phyloP scores from a whole-genome alignment of 371 early-diverging fungal species.

The Encephalitozoon cuniculi region DNA sequence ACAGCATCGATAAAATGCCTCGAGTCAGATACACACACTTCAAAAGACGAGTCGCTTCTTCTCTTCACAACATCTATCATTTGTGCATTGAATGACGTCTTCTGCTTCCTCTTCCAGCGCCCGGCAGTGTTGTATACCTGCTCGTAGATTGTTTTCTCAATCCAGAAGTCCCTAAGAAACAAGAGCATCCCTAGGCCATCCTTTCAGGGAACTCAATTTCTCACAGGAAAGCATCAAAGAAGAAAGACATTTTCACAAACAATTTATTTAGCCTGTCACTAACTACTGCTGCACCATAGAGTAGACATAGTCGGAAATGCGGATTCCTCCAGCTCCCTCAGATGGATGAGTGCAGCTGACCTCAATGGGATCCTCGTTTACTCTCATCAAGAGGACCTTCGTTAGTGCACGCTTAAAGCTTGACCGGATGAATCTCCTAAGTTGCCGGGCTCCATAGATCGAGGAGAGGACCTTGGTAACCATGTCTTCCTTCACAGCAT shows the following conservation, averaged over 20 bases:
- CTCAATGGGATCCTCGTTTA: background rate
- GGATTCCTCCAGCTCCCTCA: constrained; percentile 11
- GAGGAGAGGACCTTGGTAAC: constrained; percentile 66
- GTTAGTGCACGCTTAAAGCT: constrained; percentile 68
- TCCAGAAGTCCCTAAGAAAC: constrained; percentile 19
- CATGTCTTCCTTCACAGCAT: constrained; percentile 64
- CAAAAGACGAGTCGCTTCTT: background rate
- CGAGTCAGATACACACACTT: background rate
- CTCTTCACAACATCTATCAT: background rate
- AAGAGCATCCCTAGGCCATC: background rate
- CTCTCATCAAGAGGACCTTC: constrained; percentile 61
- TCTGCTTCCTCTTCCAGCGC: background rate
- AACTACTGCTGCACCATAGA: background rate
- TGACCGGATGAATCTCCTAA: constrained; percentile 68
- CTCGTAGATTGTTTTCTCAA: background rate
- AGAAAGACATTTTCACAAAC: background rate
- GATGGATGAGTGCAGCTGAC: constrained; percentile 15
- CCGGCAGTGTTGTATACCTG: background rate
- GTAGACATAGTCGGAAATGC: constrained; percentile 29
- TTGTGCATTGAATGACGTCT: background rate
- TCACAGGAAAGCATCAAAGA: background rate
- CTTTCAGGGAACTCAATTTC: background rate
- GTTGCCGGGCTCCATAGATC: constrained; percentile 70
- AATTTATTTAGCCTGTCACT: background rate
- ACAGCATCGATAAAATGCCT: constrained; percentile 2